Base-by-base conservation (phyloP, 805 yeast species). In the Candida fluviatilis region DNA sequence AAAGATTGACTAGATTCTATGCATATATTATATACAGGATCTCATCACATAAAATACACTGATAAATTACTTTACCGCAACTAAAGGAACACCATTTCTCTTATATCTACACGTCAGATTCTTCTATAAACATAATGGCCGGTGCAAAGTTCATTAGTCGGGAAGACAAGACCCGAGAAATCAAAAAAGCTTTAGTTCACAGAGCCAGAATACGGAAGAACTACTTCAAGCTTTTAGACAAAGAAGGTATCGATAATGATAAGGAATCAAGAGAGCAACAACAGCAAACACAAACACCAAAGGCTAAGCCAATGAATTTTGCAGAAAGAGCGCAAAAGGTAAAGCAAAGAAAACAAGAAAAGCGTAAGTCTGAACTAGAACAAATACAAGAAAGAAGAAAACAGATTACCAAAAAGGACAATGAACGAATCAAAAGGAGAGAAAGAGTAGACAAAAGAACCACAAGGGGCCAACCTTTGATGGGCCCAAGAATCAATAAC, bases 401-500 rank as follows among this genome's bases (percentile, higher is more conserved):
- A 24, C 55, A 55, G 11, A 49, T 63, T n/a, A 68, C 59, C 28
- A 41, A 53, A 64, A 42, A 66, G 66, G 31, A 61, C 52, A 49
- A 56, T 57, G 52, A 76, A 65, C 42, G 69, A 59, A 52, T 65
- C 52, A 30, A 63, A 66, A 52, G 62, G 74, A 50, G 74, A 66
- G 54, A 64, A 50, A 49, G 54, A 18, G 43, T 68, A 3, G 42
- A 60, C 6, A 69, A 73, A 41, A 80, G 68, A 44, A 90, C 95
- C 1, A 69, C 70, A 50, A 55, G 66, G 3, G 98, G 98, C 0
- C 98, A 90, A 58, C 97, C 97, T 2, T 61, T 77, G 32, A 86
- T 90, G 91, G 96, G 88, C 0, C 95, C 96, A 12, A 76, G 95
- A 59, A 86, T 90, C 41, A 82, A 78, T 39, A 76, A 79, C 49